phyloP scores from a whole-genome alignment of 768 basidiomycete genomes.

The Cystofilobasidium bisporidii region DNA sequence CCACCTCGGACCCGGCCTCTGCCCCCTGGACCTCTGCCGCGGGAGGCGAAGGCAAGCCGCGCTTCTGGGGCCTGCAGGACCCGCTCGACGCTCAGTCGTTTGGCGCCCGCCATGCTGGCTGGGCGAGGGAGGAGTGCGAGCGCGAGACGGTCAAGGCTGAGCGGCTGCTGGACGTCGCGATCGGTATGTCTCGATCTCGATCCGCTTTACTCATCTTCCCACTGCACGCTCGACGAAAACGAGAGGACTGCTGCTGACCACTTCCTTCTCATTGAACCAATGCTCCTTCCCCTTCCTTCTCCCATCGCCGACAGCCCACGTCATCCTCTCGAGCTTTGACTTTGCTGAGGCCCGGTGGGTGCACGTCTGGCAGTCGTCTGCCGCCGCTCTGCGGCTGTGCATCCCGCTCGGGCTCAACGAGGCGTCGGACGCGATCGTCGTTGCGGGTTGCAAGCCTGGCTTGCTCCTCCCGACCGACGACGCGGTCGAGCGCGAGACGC shows the following conservation, averaged over 20 bases:
- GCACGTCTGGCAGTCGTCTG: conserved; percentile 11
- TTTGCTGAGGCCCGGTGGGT: conserved; percentile 21
- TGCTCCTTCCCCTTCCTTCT: not conserved
- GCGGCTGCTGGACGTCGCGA: conserved; percentile 19
- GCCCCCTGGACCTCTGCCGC: not conserved
- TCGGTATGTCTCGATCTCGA: not conserved
- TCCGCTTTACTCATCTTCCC: too few species aligned
- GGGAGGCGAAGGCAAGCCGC: not conserved
- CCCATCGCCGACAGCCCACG: not conserved
- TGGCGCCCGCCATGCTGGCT: conserved; percentile 15
- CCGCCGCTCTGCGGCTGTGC: conserved; percentile 2
- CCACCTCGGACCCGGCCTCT: too few species aligned
- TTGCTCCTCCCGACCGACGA: conserved; percentile 16
- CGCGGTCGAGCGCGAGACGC: conserved; percentile 14
- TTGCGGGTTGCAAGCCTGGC: conserved; percentile 19
- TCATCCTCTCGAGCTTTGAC: conserved; percentile 16
- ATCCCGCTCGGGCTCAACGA: conserved; percentile 23
- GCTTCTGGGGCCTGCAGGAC: not conserved
- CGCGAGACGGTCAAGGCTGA: conserved; percentile 9
- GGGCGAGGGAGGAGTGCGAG: conserved; percentile 12
- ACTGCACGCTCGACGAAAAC: too few species aligned
- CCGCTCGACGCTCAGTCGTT: conserved; percentile 14
- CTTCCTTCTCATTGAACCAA: conserved; percentile 1
- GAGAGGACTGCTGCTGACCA: too few species aligned
- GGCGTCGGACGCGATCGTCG: not conserved